A percentile compares a stretch with the other conserved stretches of the same genome.
These are phyloP conservation scores for Capsicum rhomboideum DNA, from an alignment of 257 asterid genomes.

Conservation along the genomic window DNA sequence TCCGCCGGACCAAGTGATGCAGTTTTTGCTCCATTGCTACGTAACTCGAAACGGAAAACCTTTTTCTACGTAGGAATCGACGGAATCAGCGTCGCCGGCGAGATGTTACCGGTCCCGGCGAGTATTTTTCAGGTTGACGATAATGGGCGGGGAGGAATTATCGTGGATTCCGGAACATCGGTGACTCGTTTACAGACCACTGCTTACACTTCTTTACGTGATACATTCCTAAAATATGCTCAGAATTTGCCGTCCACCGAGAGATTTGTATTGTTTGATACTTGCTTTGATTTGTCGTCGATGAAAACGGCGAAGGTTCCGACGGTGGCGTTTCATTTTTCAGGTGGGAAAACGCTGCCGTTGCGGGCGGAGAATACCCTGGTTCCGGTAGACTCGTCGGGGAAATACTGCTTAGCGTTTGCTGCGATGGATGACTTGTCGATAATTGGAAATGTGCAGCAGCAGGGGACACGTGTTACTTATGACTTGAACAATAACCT, in stretches of 20 bases:
- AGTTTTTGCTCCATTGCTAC: background rate
- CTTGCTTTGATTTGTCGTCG: background rate
- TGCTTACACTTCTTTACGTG: background rate
- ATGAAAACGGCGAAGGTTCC: background rate
- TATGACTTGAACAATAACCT: background rate
- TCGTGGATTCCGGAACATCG: conserved; percentile 17
- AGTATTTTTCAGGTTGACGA: background rate
- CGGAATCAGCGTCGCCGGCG: conserved; percentile 8
- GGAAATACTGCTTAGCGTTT: conserved; percentile 2
- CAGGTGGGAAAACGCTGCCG: background rate
- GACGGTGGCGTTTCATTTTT: background rate
- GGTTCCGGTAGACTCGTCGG: background rate
- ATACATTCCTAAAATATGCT: background rate
- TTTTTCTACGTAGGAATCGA: background rate
- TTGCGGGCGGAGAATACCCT: background rate
- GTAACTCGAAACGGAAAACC: background rate
- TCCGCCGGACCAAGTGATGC: conserved; percentile 1
- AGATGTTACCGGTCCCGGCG: background rate
- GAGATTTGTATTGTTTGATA: background rate
- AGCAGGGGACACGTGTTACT: conserved; percentile 2
- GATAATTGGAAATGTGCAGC: conserved; percentile 3
- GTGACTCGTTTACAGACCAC: background rate
- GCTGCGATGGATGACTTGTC: background rate
- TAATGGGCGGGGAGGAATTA: conserved; percentile 2
- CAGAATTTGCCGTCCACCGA: background rate